Conservation (phyloP, 768 basidiomycete species). For the Amanita rimosa region DNA sequence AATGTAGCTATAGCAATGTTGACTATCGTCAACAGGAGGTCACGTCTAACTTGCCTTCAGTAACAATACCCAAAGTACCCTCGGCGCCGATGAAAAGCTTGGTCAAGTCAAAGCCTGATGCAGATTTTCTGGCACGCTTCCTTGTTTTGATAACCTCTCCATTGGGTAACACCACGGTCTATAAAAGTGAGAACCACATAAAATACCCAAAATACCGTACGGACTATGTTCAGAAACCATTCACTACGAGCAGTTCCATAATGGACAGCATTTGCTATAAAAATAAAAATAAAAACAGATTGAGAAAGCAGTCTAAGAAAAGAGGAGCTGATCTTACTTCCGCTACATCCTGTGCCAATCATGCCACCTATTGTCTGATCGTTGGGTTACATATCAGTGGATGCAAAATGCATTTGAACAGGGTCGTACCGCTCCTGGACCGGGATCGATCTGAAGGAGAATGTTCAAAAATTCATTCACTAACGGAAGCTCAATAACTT, state of each 20-base stretch:
- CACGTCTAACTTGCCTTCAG: constrained; percentile 43
- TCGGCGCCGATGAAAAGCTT: constrained; percentile 88
- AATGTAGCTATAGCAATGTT: constrained; percentile 50
- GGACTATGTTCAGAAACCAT: constrained; percentile 75
- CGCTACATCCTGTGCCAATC: constrained; percentile 80
- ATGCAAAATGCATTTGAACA: background rate
- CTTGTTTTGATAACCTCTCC: constrained; percentile 87
- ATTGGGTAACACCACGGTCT: constrained; percentile 79
- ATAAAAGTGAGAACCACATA: background rate
- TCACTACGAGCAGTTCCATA: constrained; percentile 85
- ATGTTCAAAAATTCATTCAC: background rate
- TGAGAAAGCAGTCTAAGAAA: constrained; percentile 1
- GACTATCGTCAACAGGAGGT: background rate
- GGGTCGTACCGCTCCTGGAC: constrained; percentile 46
- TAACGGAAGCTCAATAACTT: constrained; percentile 12
- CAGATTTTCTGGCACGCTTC: constrained; percentile 66
- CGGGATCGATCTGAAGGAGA: constrained; percentile 49
- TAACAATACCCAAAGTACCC: constrained; percentile 85
- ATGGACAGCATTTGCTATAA: constrained; percentile 63
- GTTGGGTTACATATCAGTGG: constrained; percentile 3
- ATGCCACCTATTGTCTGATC: constrained; percentile 75
- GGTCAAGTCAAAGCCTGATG: constrained; percentile 80
- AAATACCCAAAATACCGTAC: constrained; percentile 14
- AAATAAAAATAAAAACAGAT: too few species aligned
- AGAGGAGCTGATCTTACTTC: constrained; percentile 39